These are phyloP conservation scores for Myotisia sp. DNA, from an alignment of 2,329 filamentous ascomycete species.

Conservation along the genomic window DNA sequence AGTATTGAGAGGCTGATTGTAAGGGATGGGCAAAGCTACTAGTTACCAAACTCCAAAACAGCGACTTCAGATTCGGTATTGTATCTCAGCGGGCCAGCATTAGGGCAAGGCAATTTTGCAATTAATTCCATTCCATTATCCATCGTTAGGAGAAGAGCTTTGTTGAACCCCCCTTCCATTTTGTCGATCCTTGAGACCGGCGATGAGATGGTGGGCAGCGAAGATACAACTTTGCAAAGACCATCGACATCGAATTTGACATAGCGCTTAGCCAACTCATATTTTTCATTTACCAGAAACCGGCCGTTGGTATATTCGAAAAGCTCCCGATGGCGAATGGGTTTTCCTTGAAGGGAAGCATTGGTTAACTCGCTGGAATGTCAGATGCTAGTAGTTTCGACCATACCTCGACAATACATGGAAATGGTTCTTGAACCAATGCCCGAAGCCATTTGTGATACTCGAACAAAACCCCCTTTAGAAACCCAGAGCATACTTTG, in stretches of 20 bases:
- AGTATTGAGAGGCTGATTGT: too few species aligned
- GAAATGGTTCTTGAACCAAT: too few species aligned
- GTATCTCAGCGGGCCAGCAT: slow-evolving; percentile 17
- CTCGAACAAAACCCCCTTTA: too few species aligned
- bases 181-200: slow-evolving; percentile 13
- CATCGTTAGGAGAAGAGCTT: slow-evolving; percentile 19
- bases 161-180: slow-evolving; percentile 22
- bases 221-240: slow-evolving; percentile 15
- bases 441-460: too few species aligned
- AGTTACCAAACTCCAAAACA: slow-evolving; percentile 16
- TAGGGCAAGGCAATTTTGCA: slow-evolving; percentile 21
- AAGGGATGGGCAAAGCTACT: too few species aligned
- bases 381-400: too few species aligned
- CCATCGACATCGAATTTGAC: slow-evolving; percentile 15
- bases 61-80: slow-evolving; percentile 22
- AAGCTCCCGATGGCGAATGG: slow-evolving; percentile 14
- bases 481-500: too few species aligned
- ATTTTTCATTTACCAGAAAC: slow-evolving; percentile 18
- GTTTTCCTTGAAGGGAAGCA: too few species aligned
- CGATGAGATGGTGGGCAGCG: slow-evolving; percentile 7
- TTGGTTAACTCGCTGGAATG: too few species aligned
- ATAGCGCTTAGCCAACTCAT: slow-evolving; percentile 15
- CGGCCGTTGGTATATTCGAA: slow-evolving; percentile 20
- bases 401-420: too few species aligned
- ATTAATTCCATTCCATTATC: slow-evolving; percentile 19